Evolutionary conservation across 192 early-diverging fungal species (phyloP).

Genomic region (Podochytrium sp.): DNA sequence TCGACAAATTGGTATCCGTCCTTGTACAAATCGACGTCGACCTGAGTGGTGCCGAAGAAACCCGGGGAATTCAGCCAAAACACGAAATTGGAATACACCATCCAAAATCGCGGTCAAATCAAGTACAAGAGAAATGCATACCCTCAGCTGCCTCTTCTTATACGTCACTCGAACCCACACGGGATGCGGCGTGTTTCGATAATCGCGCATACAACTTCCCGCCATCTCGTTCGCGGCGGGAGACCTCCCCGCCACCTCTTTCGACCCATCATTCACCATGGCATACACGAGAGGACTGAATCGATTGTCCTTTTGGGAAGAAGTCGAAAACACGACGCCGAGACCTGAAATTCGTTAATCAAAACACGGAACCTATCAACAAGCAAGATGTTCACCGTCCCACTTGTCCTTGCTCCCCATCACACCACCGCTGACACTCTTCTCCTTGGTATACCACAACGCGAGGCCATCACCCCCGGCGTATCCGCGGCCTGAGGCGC

Average conservation of each 20-base stretch:
- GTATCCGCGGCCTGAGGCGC: slow-evolving; percentile 57
- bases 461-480: slow-evolving; percentile 77
- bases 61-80: too few relatives aligned
- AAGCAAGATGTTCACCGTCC: slow-evolving; percentile 43
- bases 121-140: slow-evolving; percentile 1
- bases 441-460: slow-evolving; percentile 78
- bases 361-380: neutral
- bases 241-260: slow-evolving; percentile 49
- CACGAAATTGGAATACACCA: too few relatives aligned
- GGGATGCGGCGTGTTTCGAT: slow-evolving; percentile 63
- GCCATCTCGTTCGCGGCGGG: slow-evolving; percentile 37
- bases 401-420: slow-evolving; percentile 71
- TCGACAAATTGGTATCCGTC: slow-evolving; percentile 54
- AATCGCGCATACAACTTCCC: slow-evolving; percentile 66
- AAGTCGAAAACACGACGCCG: slow-evolving; percentile 21
- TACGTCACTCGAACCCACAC: slow-evolving; percentile 66
- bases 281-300: slow-evolving; percentile 61
- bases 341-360: slow-evolving; percentile 17
- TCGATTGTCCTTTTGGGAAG: slow-evolving; percentile 38
- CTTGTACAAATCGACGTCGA: slow-evolving; percentile 58
- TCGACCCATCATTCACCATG: slow-evolving; percentile 66
- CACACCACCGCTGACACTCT: slow-evolving; percentile 54
- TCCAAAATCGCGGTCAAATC: slow-evolving; percentile 8
- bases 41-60: neutral
- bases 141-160: slow-evolving; percentile 53